phyloP scores from a whole-genome alignment of 1,284 basidiomycete species.

The Apiotrichum domesticum region DNA sequence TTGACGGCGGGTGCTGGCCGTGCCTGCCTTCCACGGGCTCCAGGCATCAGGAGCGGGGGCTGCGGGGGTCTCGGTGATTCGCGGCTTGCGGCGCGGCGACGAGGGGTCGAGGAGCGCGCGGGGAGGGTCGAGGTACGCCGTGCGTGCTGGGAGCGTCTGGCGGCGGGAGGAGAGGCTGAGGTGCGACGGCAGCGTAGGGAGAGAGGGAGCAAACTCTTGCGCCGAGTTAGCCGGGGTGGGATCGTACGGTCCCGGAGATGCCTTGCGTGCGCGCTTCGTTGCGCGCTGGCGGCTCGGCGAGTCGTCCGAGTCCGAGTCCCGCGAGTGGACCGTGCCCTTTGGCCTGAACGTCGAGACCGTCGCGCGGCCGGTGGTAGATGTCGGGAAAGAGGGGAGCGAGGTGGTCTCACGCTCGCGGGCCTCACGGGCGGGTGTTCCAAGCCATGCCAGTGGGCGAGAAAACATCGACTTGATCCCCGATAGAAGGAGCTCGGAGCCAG shows the following conservation, averaged over 20 bases:
- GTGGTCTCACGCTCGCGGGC: too few species aligned
- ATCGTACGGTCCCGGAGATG: conserved; percentile 15
- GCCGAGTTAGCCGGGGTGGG: conserved; percentile 17
- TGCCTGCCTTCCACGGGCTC: conserved; percentile 36
- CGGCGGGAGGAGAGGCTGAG: conserved; percentile 18
- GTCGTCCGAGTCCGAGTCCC: conserved; percentile 24
- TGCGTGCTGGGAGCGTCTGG: conserved; percentile 4
- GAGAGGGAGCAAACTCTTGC: conserved; percentile 22
- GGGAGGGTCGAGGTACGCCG: conserved; percentile 38
- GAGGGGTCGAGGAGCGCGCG: conserved; percentile 17
- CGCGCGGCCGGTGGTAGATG: neutral
- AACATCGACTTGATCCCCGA: conserved; percentile 31
- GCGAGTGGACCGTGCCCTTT: conserved; percentile 11
- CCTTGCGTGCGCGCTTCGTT: conserved; percentile 22
- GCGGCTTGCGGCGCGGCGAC: conserved; percentile 14
- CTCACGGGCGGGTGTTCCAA: conserved; percentile 23
- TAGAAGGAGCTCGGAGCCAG: conserved; percentile 27
- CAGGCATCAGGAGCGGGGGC: conserved; percentile 12
- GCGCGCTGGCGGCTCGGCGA: conserved; percentile 24
- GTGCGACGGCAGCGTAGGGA: conserved; percentile 31
- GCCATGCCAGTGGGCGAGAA: conserved; percentile 32
- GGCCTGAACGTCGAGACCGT: too few species aligned
- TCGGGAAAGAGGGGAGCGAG: neutral
- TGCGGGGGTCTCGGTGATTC: neutral
- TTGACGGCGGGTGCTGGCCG: conserved; percentile 2